Evolutionary conservation across 176 grass and related monocot genomes (phyloP).

Genomic region (Eragrostis curvula): DNA sequence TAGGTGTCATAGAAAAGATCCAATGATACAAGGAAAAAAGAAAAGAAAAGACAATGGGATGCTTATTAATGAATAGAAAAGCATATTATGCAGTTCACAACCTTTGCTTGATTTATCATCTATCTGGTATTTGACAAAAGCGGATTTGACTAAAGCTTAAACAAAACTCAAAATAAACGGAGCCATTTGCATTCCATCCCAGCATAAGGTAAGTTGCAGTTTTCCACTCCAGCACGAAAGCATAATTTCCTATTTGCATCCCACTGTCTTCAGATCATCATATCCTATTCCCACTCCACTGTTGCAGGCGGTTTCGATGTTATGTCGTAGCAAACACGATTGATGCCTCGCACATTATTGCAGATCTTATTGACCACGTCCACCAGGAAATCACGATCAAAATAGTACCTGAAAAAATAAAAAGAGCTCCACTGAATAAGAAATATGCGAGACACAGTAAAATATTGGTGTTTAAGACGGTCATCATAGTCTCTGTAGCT

Average conservation of each 20-base stretch:
- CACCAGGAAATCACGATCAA: slow-evolving; percentile 68
- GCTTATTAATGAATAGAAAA: not conserved
- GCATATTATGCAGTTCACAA: slow-evolving; percentile 3
- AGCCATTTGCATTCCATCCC: not conserved
- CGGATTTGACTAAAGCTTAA: not conserved
- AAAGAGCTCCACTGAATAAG: not conserved
- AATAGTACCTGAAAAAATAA: slow-evolving; percentile 70
- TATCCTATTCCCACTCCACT: slow-evolving; percentile 81
- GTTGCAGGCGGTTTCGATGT: slow-evolving; percentile 88
- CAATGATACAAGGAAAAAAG: not conserved
- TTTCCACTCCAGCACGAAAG: slow-evolving; percentile 44
- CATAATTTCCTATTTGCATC: slow-evolving; percentile 38
- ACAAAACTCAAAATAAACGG: not conserved
- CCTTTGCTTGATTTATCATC: not conserved
- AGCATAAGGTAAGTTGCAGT: not conserved
- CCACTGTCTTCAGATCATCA: slow-evolving; percentile 25
- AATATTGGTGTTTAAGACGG: not conserved
- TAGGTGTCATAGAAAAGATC: not conserved
- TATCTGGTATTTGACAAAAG: not conserved
- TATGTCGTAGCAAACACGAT: slow-evolving; percentile 80
- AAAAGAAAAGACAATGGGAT: not conserved
- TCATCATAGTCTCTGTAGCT: too few relatives aligned
- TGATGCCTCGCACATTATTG: slow-evolving; percentile 78
- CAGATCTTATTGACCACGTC: slow-evolving; percentile 85
- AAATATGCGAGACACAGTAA: not conserved